Evolutionary conservation across 768 basidiomycete genomes (phyloP).

Genomic region (Boletus eberwhitei): DNA sequence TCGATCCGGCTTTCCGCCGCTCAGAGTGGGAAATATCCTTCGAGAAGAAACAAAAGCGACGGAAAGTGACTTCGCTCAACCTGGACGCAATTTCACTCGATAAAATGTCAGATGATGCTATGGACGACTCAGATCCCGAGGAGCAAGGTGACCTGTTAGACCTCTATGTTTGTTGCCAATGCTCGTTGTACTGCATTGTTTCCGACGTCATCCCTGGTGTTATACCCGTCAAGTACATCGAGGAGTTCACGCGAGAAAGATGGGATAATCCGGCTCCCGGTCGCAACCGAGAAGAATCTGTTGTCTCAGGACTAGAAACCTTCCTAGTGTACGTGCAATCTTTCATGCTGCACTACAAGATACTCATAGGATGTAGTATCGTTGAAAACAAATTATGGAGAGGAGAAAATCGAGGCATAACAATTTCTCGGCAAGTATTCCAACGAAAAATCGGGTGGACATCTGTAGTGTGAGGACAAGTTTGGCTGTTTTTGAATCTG

Average conservation of each 20-base stretch:
- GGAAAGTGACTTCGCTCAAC: slow-evolving; percentile 46
- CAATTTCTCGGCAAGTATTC: slow-evolving; percentile 52
- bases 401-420: slow-evolving; percentile 57
- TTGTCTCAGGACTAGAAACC: slow-evolving; percentile 62
- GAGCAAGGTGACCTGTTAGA: slow-evolving; percentile 62
- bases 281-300: slow-evolving; percentile 52
- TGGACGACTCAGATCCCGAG: slow-evolving; percentile 28
- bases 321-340: slow-evolving; percentile 53
- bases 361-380: slow-evolving; percentile 42
- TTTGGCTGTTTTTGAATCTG: neutral
- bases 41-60: slow-evolving; percentile 49
- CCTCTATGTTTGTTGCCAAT: slow-evolving; percentile 83
- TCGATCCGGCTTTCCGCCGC: slow-evolving; percentile 57
- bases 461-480: slow-evolving; percentile 47
- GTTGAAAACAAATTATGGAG: slow-evolving; percentile 76
- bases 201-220: slow-evolving; percentile 73
- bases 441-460: slow-evolving; percentile 68
- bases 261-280: slow-evolving; percentile 51
- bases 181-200: slow-evolving; percentile 68
- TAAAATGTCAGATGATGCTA: slow-evolving; percentile 27
- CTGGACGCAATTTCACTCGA: slow-evolving; percentile 24
- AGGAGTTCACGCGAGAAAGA: slow-evolving; percentile 64
- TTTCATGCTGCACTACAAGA: neutral
- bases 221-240: slow-evolving; percentile 56
- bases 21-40: slow-evolving; percentile 60